Evolutionary conservation across 805 yeast species (phyloP).

Genomic region (Candida chilensis): DNA sequence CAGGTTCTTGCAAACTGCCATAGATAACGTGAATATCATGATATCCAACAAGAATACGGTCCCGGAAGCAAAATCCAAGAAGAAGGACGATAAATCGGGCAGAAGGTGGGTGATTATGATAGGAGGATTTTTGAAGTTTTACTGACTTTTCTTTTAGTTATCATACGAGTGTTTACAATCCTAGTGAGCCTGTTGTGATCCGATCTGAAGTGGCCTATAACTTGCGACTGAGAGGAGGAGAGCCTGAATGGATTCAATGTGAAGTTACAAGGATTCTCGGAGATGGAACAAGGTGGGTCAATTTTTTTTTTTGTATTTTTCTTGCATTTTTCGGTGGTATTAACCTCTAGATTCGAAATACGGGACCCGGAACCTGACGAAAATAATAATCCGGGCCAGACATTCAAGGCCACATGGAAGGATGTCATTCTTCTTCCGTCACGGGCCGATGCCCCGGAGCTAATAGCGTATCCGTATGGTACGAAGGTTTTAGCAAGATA

Average conservation of each 20-base stretch:
- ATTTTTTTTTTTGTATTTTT: constrained; percentile 3
- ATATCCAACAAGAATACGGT: constrained; percentile 17
- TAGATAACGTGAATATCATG: constrained; percentile 36
- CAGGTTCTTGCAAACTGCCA: constrained; percentile 27
- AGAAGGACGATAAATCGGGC: constrained; percentile 18
- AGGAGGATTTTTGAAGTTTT: constrained; percentile 26
- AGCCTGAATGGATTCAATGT: constrained; percentile 94
- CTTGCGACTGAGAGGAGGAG: constrained; percentile 59
- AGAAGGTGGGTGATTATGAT: no score
- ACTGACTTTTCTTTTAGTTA: constrained; percentile 5
- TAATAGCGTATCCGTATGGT: constrained; percentile 59
- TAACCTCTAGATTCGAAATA: constrained; percentile 59
- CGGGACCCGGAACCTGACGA: constrained; percentile 98
- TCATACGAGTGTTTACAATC: constrained; percentile 48
- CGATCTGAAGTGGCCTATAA: constrained; percentile 88
- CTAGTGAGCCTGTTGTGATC: constrained; percentile 44
- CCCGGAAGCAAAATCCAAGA: constrained; percentile 5
- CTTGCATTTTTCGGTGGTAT: constrained; percentile 4
- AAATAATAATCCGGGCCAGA: constrained; percentile 76
- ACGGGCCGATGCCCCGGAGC: constrained; percentile 22
- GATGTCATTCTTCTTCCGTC: constrained; percentile 73
- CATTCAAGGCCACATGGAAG: constrained; percentile 74
- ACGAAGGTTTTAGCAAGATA: constrained; percentile 84
- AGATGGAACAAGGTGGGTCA: constrained; percentile 44
- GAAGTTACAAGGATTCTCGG: constrained; percentile 70